These are phyloP conservation scores for Cryptosporidium ubiquitum DNA, from an alignment of 169 alveolate genomes.

Conservation along the genomic window DNA sequence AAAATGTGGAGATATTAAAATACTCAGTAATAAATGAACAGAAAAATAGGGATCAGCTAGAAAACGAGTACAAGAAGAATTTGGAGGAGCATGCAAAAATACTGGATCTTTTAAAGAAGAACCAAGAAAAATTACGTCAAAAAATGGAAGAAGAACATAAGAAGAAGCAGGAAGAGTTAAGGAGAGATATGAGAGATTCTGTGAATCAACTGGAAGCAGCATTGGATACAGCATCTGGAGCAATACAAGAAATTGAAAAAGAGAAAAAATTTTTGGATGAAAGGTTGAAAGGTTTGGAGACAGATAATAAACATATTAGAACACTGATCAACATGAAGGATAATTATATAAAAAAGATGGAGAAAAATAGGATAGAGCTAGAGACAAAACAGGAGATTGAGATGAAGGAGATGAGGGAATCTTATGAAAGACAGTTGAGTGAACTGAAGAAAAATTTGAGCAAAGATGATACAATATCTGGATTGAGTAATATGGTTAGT, in stretches of 20 bases:
- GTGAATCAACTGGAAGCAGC: slow-evolving; percentile 42
- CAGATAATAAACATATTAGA: slow-evolving; percentile 44
- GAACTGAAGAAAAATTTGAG: slow-evolving; percentile 39
- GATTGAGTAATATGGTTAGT: slow-evolving; percentile 47
- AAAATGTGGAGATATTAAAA: slow-evolving; percentile 10
- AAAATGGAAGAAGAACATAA: slow-evolving; percentile 64
- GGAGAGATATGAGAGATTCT: slow-evolving; percentile 22
- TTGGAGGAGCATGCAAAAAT: slow-evolving; percentile 71
- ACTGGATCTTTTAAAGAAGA: slow-evolving; percentile 48
- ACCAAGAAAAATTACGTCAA: slow-evolving; percentile 53
- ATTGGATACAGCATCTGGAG: slow-evolving; percentile 38
- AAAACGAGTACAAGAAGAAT: slow-evolving; percentile 53
- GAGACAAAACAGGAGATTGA: slow-evolving; percentile 51
- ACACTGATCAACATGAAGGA: slow-evolving; percentile 54
- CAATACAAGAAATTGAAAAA: slow-evolving; percentile 53
- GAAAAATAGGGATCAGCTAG: slow-evolving; percentile 48
- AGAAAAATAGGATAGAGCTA: slow-evolving; percentile 31
- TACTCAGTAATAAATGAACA: slow-evolving; percentile 10
- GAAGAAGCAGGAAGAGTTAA: slow-evolving; percentile 14
- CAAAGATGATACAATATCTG: slow-evolving; percentile 56
- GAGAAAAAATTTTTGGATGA: slow-evolving; percentile 54
- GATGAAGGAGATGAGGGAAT: slow-evolving; percentile 48
- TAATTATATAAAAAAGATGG: slow-evolving; percentile 63
- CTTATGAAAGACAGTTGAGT: slow-evolving; percentile 48
- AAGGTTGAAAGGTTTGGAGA: slow-evolving; percentile 19